Conservation (phyloP, 495 filamentous ascomycete genomes). For the Aspergillus hancockii region DNA sequence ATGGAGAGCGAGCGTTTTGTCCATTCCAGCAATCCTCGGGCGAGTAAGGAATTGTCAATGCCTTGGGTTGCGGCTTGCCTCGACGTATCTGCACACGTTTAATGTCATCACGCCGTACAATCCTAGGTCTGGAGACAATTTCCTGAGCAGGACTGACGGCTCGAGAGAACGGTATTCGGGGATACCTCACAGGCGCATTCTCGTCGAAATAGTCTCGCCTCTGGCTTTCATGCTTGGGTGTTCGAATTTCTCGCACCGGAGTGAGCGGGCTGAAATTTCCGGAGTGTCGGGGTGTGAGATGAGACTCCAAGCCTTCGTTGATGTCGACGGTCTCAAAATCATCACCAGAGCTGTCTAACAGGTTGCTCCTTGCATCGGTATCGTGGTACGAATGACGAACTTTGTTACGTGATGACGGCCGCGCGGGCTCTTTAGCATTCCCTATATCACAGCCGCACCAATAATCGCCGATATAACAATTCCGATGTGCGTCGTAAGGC, state of each 20-base stretch:
- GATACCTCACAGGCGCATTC: constrained; percentile 9
- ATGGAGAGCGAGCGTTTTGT: constrained; percentile 1
- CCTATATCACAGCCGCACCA: constrained; percentile 18
- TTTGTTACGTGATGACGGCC: constrained; percentile 9
- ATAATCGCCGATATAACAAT: constrained; percentile 17
- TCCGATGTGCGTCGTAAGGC: not conserved
- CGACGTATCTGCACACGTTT: constrained; percentile 36
- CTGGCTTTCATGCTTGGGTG: constrained; percentile 15
- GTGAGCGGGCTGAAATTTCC: constrained; percentile 23
- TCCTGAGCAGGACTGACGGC: constrained; percentile 24
- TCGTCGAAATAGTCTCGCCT: constrained; percentile 7
- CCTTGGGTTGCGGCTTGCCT: constrained; percentile 30
- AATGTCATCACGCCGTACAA: constrained; percentile 39
- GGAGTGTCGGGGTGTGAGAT: constrained; percentile 20
- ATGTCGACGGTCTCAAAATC: constrained; percentile 22
- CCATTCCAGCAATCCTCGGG: constrained; percentile 39
- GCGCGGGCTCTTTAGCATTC: constrained; percentile 7
- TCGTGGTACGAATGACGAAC: constrained; percentile 11
- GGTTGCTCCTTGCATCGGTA: constrained; percentile 5
- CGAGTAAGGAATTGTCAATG: constrained; percentile 30
- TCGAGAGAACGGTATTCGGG: constrained; percentile 10
- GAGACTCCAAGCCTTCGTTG: constrained; percentile 11
- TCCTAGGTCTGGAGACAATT: constrained; percentile 36
- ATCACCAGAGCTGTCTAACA: constrained; percentile 9
- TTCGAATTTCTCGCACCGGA: constrained; percentile 27